These are phyloP conservation scores for Ensete ventricosum DNA, from an alignment of 176 grass and related monocot genomes.

Conservation along the genomic window DNA sequence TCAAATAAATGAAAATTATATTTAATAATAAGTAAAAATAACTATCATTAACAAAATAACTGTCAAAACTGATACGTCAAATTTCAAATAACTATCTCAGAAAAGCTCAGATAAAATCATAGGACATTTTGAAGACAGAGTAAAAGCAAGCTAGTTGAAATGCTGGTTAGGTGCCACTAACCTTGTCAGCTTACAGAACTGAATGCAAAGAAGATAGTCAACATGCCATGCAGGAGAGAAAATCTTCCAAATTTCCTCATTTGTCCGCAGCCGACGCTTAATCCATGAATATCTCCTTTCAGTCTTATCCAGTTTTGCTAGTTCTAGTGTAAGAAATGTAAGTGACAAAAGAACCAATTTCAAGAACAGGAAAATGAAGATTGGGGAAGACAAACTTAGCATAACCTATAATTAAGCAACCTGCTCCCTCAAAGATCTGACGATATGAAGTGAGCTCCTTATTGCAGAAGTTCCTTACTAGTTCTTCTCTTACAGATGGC, in stretches of 20 bases:
- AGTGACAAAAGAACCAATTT: conserved; percentile 5
- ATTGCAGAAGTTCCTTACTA: conserved; percentile 97
- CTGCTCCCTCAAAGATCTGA: conserved; percentile 99
- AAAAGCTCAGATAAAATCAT: background rate
- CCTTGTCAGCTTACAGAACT: conserved; percentile 99
- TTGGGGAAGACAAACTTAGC: conserved; percentile 6
- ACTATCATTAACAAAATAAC: too few relatives aligned
- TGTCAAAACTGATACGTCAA: too few relatives aligned
- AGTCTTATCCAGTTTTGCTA: conserved; percentile 96
- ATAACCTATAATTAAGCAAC: conserved; percentile 33
- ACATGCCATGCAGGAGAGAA: conserved; percentile 95
- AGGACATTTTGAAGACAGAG: background rate
- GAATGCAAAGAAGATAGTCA: conserved; percentile 94
- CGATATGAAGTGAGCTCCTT: conserved; percentile 95
- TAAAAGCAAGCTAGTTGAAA: background rate
- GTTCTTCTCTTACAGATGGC: conserved; percentile 89
- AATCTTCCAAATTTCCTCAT: conserved; percentile 99
- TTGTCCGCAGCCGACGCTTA: conserved; percentile 76
- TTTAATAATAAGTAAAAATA: too few relatives aligned
- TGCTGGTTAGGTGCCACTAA: conserved; percentile 20
- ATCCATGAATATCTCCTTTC: conserved; percentile 99
- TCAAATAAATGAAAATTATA: too few relatives aligned
- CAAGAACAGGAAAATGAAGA: conserved; percentile 18
- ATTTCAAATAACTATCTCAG: too few relatives aligned
- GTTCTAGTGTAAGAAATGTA: conserved; percentile 50